Evolutionary conservation across 1,284 basidiomycete genomes (phyloP).

Genomic region (Irpex rosettiformis): DNA sequence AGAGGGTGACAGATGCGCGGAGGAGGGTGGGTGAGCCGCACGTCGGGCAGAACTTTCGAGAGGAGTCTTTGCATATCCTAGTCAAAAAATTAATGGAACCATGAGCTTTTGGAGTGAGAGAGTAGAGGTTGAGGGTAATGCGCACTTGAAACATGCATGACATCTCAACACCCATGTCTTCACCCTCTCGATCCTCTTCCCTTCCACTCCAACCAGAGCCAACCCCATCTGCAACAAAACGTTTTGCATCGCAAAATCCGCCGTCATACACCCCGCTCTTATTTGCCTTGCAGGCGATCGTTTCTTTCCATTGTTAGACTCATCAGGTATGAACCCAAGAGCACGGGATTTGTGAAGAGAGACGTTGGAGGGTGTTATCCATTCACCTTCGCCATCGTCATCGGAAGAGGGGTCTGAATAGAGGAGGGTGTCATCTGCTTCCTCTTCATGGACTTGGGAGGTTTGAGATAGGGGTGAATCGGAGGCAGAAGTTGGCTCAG

Average conservation of each 20-base stretch:
- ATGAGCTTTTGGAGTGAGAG: background rate
- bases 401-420: constrained; percentile 74
- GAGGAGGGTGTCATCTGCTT: constrained; percentile 29
- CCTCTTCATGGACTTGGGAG: constrained; percentile 5
- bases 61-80: constrained; percentile 94
- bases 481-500: constrained; percentile 11
- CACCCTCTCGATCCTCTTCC: constrained; percentile 86
- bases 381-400: constrained; percentile 88
- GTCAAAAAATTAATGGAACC: background rate
- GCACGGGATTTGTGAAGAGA: constrained; percentile 86
- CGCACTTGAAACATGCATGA: constrained; percentile 99
- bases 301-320: constrained; percentile 30
- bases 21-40: constrained; percentile 94
- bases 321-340: constrained; percentile 68
- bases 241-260: constrained; percentile 99
- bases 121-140: background rate
- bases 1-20: constrained; percentile 87
- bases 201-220: constrained; percentile 88
- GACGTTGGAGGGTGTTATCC: constrained; percentile 95
- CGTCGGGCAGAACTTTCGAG: constrained; percentile 96
- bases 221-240: constrained; percentile 95
- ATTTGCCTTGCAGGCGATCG: constrained; percentile 41
- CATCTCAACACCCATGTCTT: constrained; percentile 97
- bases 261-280: constrained; percentile 89
- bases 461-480: constrained; percentile 9